Base-by-base conservation (phyloP, 208 protist species). In the Angomonas deanei region DNA sequence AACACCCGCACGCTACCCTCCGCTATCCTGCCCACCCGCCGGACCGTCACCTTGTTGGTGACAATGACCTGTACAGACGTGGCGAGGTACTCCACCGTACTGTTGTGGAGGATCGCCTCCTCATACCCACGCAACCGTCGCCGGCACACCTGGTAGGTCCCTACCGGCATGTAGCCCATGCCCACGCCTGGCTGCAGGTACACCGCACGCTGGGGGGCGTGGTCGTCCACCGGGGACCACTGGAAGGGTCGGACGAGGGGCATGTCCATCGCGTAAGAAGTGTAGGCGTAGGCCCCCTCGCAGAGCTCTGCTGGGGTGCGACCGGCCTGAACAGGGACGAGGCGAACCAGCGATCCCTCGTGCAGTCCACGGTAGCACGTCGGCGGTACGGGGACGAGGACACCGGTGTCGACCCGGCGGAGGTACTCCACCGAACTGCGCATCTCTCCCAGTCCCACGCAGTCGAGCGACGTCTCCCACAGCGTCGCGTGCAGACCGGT, bases 281-380 rank as follows among this genome's bases (percentile, higher is more conserved):
- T 52, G 54, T 61, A 30, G 42, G 55, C 64, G 42, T 46, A 33
- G 11, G 54, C 53, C 63, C 42, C 27, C n/a, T 34, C 52, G 28
- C 64, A 70, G 28, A 70, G 50, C 13, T 56, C 26, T 13, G 34
- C 23, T 33, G 6, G 38, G 50, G 21, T 63, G 54, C 55, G 39
- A 38, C 38, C 21, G 36, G 17, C 10, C 30, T 31, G 2, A n/a
- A 5, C 26, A 42, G 54, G 24, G 68, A 64, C 10, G 61, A 73
- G 46, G 48, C 83, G 76, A 62, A 86, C 48, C 19, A 46, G 66
- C 13, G 60, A 66, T 33, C 83, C 83, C 30, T 76, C 71, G 15
- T 70, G 74, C 58, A 86, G 38, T 27, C 74, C 71, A 27, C 61
- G 69, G 36, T 58, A 72, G 67, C 84, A 86, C 8, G 62, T 52